Conservation (phyloP, 345 rosid genomes). For the Corchorus capsularis region DNA sequence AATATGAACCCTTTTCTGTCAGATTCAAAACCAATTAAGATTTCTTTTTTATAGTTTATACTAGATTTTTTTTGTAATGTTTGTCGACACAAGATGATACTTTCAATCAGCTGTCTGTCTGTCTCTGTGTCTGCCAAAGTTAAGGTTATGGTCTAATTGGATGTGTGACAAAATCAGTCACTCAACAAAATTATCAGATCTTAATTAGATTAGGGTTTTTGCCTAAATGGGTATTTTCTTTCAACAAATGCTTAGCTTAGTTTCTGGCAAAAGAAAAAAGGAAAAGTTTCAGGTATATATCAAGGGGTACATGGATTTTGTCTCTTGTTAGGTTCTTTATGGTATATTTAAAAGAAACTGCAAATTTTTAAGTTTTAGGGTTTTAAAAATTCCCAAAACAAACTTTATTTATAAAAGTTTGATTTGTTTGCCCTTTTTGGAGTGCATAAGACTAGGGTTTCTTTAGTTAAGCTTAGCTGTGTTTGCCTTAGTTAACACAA, state of each 20-base stretch:
- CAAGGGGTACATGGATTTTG: neutral
- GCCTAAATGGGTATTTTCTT: constrained; percentile 8
- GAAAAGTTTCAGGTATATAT: neutral
- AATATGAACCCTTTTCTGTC: neutral
- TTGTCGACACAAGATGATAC: neutral
- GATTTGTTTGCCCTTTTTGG: neutral
- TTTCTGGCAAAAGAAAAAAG: neutral
- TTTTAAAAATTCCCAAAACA: constrained; percentile 15
- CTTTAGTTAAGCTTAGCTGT: neutral
- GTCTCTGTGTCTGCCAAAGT: neutral
- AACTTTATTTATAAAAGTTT: neutral
- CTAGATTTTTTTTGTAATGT: neutral
- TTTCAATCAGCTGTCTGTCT: constrained; percentile 1
- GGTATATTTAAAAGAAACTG: neutral
- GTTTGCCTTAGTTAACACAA: neutral
- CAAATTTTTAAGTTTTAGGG: constrained; percentile 22
- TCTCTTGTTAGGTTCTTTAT: neutral
- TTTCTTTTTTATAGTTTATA: neutral
- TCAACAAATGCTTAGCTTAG: neutral
- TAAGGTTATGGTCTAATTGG: neutral
- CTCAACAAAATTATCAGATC: constrained; percentile 7
- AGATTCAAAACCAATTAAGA: neutral
- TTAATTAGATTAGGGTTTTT: constrained; percentile 27
- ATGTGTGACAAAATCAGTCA: constrained; percentile 1
- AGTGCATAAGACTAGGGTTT: constrained; percentile 15